Conservation (phyloP, 176 grass and related monocot genomes). For the Elymus sibiricus region DNA sequence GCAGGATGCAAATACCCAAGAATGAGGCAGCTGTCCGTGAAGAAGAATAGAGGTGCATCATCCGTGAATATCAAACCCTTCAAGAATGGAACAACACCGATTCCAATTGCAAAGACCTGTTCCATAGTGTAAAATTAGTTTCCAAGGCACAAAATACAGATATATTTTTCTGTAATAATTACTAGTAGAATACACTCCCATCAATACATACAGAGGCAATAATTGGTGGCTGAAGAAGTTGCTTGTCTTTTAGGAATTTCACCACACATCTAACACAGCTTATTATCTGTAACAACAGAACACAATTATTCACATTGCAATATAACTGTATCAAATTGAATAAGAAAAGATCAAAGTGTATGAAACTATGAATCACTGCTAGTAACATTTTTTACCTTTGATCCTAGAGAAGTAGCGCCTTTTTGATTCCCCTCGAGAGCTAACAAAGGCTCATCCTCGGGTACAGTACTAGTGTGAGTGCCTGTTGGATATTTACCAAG, state of each 20-base stretch:
- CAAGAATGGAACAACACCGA: constrained; percentile 75
- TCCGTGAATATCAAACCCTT: constrained; percentile 88
- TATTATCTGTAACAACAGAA: constrained; percentile 63
- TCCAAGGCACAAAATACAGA: constrained; percentile 17
- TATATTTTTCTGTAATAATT: neutral
- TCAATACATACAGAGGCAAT: constrained; percentile 71
- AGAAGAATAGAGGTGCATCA: constrained; percentile 96
- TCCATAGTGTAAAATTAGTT: constrained; percentile 3
- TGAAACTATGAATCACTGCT: neutral
- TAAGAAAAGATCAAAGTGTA: neutral
- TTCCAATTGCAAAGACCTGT: constrained; percentile 77
- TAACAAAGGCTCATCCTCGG: constrained; percentile 70
- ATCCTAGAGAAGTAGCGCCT: constrained; percentile 26
- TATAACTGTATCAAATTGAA: constrained; percentile 6
- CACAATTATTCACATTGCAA: constrained; percentile 6
- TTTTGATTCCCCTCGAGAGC: constrained; percentile 25
- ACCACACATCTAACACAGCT: constrained; percentile 29
- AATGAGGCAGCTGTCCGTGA: constrained; percentile 99
- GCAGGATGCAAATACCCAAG: constrained; percentile 70
- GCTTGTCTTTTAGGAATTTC: constrained; percentile 71
- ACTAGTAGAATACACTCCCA: constrained; percentile 8
- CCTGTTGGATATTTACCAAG: constrained; percentile 37
- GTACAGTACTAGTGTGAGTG: constrained; percentile 26
- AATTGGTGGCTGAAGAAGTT: constrained; percentile 85
- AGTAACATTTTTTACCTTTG: constrained; percentile 22